Percentiles rank a stretch among this genome's conserved stretches.
Evolutionary conservation across 176 grass and related monocot species (phyloP).

Genomic region (Paspalum notatum): DNA sequence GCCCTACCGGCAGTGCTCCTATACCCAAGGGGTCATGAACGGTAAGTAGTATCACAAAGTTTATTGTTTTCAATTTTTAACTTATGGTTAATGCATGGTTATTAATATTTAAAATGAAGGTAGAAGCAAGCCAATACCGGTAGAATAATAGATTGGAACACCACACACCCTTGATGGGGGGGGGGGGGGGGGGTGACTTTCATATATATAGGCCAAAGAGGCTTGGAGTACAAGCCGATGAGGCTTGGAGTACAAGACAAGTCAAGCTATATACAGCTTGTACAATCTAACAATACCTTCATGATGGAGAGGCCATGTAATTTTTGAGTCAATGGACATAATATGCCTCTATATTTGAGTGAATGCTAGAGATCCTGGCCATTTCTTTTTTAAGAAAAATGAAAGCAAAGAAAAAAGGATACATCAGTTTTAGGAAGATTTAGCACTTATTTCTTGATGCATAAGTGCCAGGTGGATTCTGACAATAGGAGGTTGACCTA

Average conservation of each 20-base stretch:
- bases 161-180: too few relatives aligned
- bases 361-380: not conserved
- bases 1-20: constrained; percentile 48
- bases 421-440: not conserved
- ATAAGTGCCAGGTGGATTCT: not conserved
- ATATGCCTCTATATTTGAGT: not conserved
- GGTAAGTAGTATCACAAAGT: constrained; percentile 45
- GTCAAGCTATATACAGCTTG: too few relatives aligned
- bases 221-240: too few relatives aligned
- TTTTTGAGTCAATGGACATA: not conserved
- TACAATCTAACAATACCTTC: too few relatives aligned
- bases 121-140: not conserved
- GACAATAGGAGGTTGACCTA: not conserved
- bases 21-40: constrained; percentile 64
- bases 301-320: not conserved
- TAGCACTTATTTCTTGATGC: not conserved
- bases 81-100: not conserved
- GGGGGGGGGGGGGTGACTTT: too few relatives aligned
- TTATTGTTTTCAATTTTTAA: not conserved
- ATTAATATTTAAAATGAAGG: not conserved
- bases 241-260: too few relatives aligned
- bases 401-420: not conserved
- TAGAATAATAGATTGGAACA: too few relatives aligned
- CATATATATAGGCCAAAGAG: too few relatives aligned
- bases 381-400: not conserved